These are phyloP conservation scores for Xylaria sp. DNA, from an alignment of 2,329 filamentous ascomycete species.

Conservation along the genomic window DNA sequence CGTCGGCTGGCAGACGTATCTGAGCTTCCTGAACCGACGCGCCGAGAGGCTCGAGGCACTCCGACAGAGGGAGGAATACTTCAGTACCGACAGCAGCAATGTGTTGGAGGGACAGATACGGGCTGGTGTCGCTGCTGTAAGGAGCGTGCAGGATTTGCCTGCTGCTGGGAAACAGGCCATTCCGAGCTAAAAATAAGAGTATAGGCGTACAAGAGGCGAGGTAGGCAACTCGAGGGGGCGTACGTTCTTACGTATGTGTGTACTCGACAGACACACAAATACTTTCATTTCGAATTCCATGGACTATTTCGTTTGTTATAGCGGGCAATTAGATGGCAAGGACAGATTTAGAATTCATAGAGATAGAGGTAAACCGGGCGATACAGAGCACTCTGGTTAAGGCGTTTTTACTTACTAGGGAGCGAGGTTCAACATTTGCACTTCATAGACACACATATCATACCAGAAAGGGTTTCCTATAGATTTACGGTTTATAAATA, in stretches of 20 bases:
- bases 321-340: conserved; percentile 3
- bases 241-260: no score
- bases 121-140: not conserved
- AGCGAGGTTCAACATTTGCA: not conserved
- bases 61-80: conserved; percentile 11
- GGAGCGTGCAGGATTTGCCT: not conserved
- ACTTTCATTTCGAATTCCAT: not conserved
- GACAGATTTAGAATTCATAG: conserved; percentile 13
- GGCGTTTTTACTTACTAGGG: conserved; percentile 10
- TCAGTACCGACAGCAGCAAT: no score
- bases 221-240: not conserved
- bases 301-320: conserved; percentile 23
- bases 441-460: conserved; percentile 3
- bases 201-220: not conserved
- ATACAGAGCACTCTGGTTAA: conserved; percentile 1
- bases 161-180: conserved; percentile 12
- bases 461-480: conserved; percentile 12
- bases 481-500: no score
- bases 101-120: not conserved
- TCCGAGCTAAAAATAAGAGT: not conserved
- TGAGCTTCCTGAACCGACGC: conserved; percentile 80
- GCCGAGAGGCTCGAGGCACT: conserved; percentile 69
- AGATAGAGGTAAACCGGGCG: not conserved
- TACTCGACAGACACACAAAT: not conserved
- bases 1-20: conserved; percentile 92